Evolutionary conservation across 1,284 basidiomycete species (phyloP), one percentile per base, ranked within the genome.

Genomic region (Meira miltonrushii): DNA sequence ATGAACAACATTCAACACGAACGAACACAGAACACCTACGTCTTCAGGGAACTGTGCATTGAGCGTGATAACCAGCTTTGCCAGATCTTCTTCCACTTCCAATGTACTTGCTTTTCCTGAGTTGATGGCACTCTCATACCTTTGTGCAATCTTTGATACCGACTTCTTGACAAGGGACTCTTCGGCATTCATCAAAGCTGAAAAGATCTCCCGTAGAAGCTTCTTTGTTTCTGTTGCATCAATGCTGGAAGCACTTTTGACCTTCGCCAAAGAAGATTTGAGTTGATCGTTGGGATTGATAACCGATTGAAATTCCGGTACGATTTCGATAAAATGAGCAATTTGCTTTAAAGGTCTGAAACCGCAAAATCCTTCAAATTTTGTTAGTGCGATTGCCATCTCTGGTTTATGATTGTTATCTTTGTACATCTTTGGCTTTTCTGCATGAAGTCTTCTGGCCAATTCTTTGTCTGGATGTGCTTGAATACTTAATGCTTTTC

Each of bases 381-480:
- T 85, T 0, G 92, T 93, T 57, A 99, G 80, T 0, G 95, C 95
- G 54, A 98, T 85, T 11, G 93, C 92, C 91, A 99, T 95, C 79
- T 99, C 95, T 2, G 95, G 95, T 80, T 96, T 96, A 75, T 95
- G 92, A 74, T 95, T 95, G 12, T 86, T 84, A 79, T 96, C 92
- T 82, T 92, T 94, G 81, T 96, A 96, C 59, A 95, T 83, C 52
- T 90, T 84, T 0, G 92, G 91, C 60, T 86, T 83, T 69, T 86
- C 83, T 13, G 81, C 81, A 75, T 92, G 88, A 51, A 98, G 80
- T 66, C 81, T 81, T 80, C 89, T 84, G 0, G 92, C 94, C 15
- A 91, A 88, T 70, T 81, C 75, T 83, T 96, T 96, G 81, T 97
- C 89, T 5, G 95, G 95, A 79, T 99, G 95, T 6, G 90, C 91